Evolutionary conservation across 306 rosid genomes (phyloP).

Genomic region (Carpinus viminea): DNA sequence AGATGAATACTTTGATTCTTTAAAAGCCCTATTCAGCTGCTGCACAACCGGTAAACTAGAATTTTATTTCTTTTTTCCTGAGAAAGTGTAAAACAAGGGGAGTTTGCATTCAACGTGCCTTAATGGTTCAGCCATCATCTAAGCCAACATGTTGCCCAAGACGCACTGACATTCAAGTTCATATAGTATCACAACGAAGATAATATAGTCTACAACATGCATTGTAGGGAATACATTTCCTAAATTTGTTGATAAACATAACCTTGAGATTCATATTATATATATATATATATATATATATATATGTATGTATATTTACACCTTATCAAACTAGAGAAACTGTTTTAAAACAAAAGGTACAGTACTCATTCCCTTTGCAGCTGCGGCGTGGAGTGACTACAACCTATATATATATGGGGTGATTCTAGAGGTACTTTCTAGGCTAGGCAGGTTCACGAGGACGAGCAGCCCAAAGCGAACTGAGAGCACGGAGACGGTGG

Average conservation of each 20-base stretch:
- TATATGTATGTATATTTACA: slow-evolving; percentile 5
- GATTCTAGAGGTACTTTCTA: neutral
- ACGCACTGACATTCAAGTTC: neutral
- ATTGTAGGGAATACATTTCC: slow-evolving; percentile 6
- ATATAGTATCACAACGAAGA: slow-evolving; percentile 9
- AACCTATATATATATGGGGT: neutral
- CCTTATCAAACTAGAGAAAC: slow-evolving; percentile 8
- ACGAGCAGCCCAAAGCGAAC: slow-evolving; percentile 73
- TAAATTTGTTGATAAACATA: slow-evolving; percentile 7
- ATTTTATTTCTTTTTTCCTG: neutral
- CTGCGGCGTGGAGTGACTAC: neutral
- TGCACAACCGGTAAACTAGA: no score
- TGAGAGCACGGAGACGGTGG: slow-evolving; percentile 69
- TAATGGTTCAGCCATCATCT: neutral
- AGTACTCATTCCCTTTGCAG: neutral
- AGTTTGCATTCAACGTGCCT: neutral
- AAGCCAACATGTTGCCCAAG: neutral
- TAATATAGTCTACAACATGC: neutral
- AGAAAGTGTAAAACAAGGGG: neutral
- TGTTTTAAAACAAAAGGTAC: neutral
- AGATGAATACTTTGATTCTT: no score
- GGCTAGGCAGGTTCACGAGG: slow-evolving; percentile 34
- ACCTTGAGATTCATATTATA: neutral
- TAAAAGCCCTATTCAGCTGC: no score
- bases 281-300: no score